Conservation (phyloP, 1,139 yeast genomes). For the Wickerhamomyces sp. region DNA sequence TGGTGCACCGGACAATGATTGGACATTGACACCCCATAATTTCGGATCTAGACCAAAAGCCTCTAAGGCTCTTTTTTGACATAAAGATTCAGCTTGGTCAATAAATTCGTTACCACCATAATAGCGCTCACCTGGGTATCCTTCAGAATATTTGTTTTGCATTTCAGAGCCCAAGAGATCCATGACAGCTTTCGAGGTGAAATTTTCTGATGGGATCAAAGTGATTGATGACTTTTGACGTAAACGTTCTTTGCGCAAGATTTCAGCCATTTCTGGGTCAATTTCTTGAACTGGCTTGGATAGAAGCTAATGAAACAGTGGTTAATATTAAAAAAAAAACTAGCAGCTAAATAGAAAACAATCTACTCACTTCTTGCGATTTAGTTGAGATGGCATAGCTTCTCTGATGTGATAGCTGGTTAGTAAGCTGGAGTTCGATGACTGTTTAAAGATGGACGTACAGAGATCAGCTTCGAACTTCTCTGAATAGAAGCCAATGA, state of each 20-base stretch:
- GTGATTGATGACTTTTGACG: slow-evolving; percentile 91
- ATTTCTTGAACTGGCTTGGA: slow-evolving; percentile 62
- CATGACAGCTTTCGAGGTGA: slow-evolving; percentile 92
- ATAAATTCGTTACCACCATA: slow-evolving; percentile 96
- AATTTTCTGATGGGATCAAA: slow-evolving; percentile 91
- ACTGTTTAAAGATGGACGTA: neutral
- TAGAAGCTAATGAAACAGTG: slow-evolving; percentile 37
- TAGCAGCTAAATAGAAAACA: neutral
- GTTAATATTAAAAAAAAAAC: neutral
- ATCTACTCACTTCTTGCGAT: slow-evolving; percentile 13
- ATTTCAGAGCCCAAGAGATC: slow-evolving; percentile 92
- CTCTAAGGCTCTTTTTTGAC: slow-evolving; percentile 88
- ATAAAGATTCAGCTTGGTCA: slow-evolving; percentile 83
- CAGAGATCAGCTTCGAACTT: slow-evolving; percentile 2
- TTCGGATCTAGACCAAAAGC: slow-evolving; percentile 74
- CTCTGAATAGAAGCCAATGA: slow-evolving; percentile 1
- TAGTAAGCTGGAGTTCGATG: neutral
- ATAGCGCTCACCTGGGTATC: slow-evolving; percentile 96
- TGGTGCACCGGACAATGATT: slow-evolving; percentile 91
- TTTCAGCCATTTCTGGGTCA: slow-evolving; percentile 84
- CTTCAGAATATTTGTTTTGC: slow-evolving; percentile 98
- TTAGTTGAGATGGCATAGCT: slow-evolving; percentile 16
- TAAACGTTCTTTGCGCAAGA: slow-evolving; percentile 64
- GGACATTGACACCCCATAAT: slow-evolving; percentile 95
- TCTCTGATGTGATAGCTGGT: slow-evolving; percentile 9